A percentile compares a stretch with the other conserved stretches of the same genome.
Evolutionary conservation across 2,329 filamentous ascomycete genomes (phyloP).

Genomic region (Claviceps monticola): DNA sequence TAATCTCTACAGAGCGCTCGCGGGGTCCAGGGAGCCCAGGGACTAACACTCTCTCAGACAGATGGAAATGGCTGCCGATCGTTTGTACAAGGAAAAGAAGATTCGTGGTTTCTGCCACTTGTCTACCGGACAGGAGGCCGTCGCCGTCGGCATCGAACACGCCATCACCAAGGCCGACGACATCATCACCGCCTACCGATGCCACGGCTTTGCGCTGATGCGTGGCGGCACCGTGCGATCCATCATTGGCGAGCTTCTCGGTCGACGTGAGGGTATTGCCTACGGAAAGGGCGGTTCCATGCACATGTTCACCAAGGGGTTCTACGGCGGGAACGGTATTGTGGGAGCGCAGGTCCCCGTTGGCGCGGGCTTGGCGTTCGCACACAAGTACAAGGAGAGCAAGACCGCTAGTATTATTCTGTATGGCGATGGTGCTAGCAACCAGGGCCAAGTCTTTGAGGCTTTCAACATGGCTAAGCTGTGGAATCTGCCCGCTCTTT

Average conservation of each 20-base stretch:
- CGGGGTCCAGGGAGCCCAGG: too few relatives aligned
- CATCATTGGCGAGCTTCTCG: conserved; percentile 91
- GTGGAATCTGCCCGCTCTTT: conserved; percentile 90
- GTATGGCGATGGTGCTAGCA: conserved; percentile 96
- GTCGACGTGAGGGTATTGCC: conserved; percentile 88
- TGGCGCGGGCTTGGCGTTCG: conserved; percentile 90
- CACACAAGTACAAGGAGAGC: conserved; percentile 83
- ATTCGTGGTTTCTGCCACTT: conserved; percentile 99
- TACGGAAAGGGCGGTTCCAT: conserved; percentile 99
- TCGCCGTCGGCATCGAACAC: conserved; percentile 93
- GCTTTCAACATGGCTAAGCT: conserved; percentile 99
- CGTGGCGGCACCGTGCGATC: conserved; percentile 79
- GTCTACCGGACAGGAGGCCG: conserved; percentile 94
- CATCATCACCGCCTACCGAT: conserved; percentile 95
- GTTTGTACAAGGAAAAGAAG: conserved; percentile 99
- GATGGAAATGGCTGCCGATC: conserved; percentile 99
- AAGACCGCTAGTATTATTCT: conserved; percentile 79
- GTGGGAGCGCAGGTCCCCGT: conserved; percentile 97
- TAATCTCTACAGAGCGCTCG: too few relatives aligned
- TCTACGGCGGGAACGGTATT: conserved; percentile 98
- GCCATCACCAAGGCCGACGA: conserved; percentile 85
- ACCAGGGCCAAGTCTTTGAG: conserved; percentile 99
- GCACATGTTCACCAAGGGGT: conserved; percentile 98
- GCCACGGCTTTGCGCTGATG: conserved; percentile 97
- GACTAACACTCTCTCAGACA: conserved; percentile 47